These are phyloP conservation scores for Candida gigantensis DNA, from an alignment of 1,139 yeast species.

Conservation along the genomic window DNA sequence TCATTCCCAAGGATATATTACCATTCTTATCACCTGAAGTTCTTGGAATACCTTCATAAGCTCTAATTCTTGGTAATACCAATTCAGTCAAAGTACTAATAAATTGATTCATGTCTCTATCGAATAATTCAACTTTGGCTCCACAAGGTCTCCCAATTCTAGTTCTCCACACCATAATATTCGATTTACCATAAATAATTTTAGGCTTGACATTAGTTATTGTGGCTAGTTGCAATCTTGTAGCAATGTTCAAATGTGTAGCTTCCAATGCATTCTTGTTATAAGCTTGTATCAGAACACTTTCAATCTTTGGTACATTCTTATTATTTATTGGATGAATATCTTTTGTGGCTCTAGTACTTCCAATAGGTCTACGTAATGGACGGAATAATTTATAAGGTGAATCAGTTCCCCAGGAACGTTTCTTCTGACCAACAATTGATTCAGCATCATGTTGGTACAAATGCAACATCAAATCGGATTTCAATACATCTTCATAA, in stretches of 20 bases:
- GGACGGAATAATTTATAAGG: constrained; percentile 90
- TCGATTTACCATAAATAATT: constrained; percentile 70
- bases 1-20: constrained; percentile 81
- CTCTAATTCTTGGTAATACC: constrained; percentile 91
- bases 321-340: constrained; percentile 62
- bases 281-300: constrained; percentile 72
- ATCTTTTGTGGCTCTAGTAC: constrained; percentile 69
- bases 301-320: constrained; percentile 71
- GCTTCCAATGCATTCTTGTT: constrained; percentile 74
- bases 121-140: constrained; percentile 76
- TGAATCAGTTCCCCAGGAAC: constrained; percentile 86
- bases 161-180: constrained; percentile 84
- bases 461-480: constrained; percentile 76
- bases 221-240: constrained; percentile 83
- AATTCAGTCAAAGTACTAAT: constrained; percentile 83
- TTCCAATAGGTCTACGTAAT: constrained; percentile 63
- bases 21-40: constrained; percentile 84
- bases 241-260: constrained; percentile 74
- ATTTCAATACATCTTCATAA: constrained; percentile 67
- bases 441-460: constrained; percentile 64
- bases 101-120: constrained; percentile 85
- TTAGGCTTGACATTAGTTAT: constrained; percentile 88
- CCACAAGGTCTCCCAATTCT: constrained; percentile 93
- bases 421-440: constrained; percentile 66
- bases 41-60: constrained; percentile 76